Evolutionary conservation across 2,329 filamentous ascomycete species (phyloP).

Genomic region (Sphaerulina vaccinii): DNA sequence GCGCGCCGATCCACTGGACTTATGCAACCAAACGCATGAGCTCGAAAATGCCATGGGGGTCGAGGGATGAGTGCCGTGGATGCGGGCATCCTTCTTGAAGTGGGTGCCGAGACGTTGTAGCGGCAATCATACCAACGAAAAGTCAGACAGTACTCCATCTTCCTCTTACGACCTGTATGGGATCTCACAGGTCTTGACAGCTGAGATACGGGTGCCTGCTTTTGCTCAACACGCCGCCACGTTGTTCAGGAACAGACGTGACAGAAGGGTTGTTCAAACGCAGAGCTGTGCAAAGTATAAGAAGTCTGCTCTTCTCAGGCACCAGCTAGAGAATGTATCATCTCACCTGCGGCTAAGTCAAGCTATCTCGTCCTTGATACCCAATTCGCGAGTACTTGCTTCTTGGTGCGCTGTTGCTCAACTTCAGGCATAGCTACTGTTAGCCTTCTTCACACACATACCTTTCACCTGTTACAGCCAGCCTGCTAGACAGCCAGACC

Average conservation of each 20-base stretch:
- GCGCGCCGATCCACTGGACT: constrained; percentile 28
- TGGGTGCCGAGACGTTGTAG: constrained; percentile 19
- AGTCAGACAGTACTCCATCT: constrained; percentile 9
- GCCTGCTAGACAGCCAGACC: not conserved
- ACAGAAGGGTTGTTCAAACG: constrained; percentile 24
- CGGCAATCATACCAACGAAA: constrained; percentile 21
- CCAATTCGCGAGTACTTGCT: constrained; percentile 30
- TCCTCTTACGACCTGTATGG: constrained; percentile 16
- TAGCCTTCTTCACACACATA: constrained; percentile 12
- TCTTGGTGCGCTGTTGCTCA: constrained; percentile 26
- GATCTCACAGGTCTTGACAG: constrained; percentile 18
- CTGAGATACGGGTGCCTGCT: constrained; percentile 24
- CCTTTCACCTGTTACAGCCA: constrained; percentile 5
- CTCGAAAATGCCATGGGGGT: constrained; percentile 20
- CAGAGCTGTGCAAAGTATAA: constrained; percentile 23
- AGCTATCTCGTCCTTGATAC: constrained; percentile 29
- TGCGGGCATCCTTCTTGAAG: constrained; percentile 15
- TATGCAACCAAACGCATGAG: constrained; percentile 26
- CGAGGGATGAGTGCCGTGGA: constrained; percentile 13
- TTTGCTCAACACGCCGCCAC: constrained; percentile 23
- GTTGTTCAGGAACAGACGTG: constrained; percentile 17
- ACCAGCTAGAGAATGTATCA: constrained; percentile 24
- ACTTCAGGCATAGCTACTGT: constrained; percentile 23
- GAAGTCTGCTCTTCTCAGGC: constrained; percentile 17
- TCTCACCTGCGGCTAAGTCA: constrained; percentile 32